Evolutionary conservation across 495 filamentous ascomycete species (phyloP), one percentile per base, ranked within the genome.

Genomic region (Penicillium alfredii): DNA sequence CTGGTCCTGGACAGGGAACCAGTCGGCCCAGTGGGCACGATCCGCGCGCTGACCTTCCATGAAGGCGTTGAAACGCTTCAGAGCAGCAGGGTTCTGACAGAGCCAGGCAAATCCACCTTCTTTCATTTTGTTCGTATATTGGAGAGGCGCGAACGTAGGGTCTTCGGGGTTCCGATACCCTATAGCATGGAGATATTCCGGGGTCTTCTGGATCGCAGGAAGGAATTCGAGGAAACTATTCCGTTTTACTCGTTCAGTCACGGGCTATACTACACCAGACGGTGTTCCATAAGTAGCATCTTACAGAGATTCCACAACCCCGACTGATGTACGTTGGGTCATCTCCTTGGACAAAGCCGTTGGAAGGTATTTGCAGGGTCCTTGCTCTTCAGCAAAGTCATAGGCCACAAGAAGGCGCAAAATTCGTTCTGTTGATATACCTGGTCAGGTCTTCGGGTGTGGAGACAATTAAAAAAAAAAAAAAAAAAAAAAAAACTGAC

Each of bases 121-220:
- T 8, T 58, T 57, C 2, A 56, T 34, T 18, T 56, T 32, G 17
- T 58, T 37, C 1, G 61, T 51, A 37, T 62, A 62, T 35, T 71
- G 66, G 16, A 66, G 44, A 0, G 62, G 49, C 3, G 61, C 60
- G 24, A 53, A 15, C 9, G 32, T 26, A 6, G 47, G 46, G 27
- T 60, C 50, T 3, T 35, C 38, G 13, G 56, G 55, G 14, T 51
- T 46, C 30, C 37, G 34, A 33, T 47, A 53, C 8, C 47, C 35
- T 8, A 36, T 37, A 4, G 33, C 19, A 22, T 35, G 29, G 15
- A 59, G 42, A 31, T 45, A 56, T 29, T 44, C 47, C 12, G 58
- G 58, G 3, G 35, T 40, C 29, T 53, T 49, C 14, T 37, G 46
- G 17, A 49, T 33, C 7, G 20, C 8, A 19, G 46, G 46, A 4